Evolutionary conservation across 208 protist genomes (phyloP).

Genomic region (Acanthamoeba castellanii): DNA sequence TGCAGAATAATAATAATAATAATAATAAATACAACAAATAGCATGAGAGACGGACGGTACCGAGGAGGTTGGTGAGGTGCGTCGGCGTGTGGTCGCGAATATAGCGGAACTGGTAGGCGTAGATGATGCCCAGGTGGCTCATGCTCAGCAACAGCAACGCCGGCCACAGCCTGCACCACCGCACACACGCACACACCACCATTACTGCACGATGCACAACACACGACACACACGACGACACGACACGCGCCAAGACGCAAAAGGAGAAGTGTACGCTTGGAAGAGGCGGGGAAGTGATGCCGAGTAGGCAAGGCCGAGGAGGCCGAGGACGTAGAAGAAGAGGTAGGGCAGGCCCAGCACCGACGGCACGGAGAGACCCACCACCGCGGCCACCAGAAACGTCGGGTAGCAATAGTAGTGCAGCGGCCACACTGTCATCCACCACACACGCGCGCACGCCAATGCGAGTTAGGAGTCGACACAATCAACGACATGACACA

Average conservation of each 20-base stretch:
- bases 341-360: conserved; percentile 31
- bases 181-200: too few species aligned
- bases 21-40: too few species aligned
- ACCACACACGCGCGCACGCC: background rate
- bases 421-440: background rate
- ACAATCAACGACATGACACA: too few species aligned
- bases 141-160: background rate
- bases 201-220: too few species aligned
- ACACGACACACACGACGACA: too few species aligned
- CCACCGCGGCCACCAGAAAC: conserved; percentile 22
- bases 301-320: background rate
- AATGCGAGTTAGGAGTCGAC: background rate
- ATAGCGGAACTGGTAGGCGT: conserved; percentile 56
- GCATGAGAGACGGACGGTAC: background rate
- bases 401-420: conserved; percentile 36
- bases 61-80: background rate
- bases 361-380: conserved; percentile 11
- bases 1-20: background rate
- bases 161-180: too few species aligned
- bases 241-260: background rate
- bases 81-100: background rate
- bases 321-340: conserved; percentile 34
- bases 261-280: background rate
- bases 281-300: background rate
- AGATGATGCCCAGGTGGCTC: conserved; percentile 3